Evolutionary conservation across 2,329 filamentous ascomycete species (phyloP), one percentile per base, ranked within the genome.

Genomic region (Penicillium sp.): DNA sequence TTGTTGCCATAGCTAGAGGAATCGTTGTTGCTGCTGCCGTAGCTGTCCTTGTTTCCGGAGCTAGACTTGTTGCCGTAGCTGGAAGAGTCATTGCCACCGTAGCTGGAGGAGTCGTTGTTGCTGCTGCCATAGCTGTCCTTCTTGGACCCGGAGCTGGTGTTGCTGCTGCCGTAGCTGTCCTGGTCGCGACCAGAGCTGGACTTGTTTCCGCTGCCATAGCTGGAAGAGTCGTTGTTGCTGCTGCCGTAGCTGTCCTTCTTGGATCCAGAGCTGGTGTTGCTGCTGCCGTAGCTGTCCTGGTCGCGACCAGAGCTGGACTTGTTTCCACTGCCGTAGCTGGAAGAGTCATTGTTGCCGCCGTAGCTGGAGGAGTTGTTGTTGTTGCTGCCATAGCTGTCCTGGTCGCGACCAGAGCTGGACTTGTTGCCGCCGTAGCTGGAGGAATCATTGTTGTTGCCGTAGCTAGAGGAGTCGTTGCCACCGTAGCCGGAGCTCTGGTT

Each of bases 401-500:
- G n/a, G 29, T 48, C 12, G 7, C 35, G 10, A 10, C 25, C 19
- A 4, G 7, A 54, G 42, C 31, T 47, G 4, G 27, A 23, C 13
- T 37, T 38, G 48, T 40, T 40, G 2, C 40, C 40, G 8, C 35
- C 35, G 19, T 52, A 53, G 50, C 50, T 54, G 17, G 41, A 27
- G 13, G 19, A 23, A 35, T 37, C 17, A 10, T 46, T 12, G 25
- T 42, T 41, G 43, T 48, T 45, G 4, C 48, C 43, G 19, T 45
- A 54, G 21, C 54, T 50, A 6, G 49, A 54, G 25, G 23, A 38
- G 25, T 56, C 19, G 41, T 48, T 54, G 37, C 31, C 29, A 17
- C 50, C 55, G 31, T 47, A 54, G 42, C 55, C 42, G 17, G 55
- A 57, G 55, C 50, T 57, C 37, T 57, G 50, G 55, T 57, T 57